Evolutionary conservation across 352 stramenopile species (phyloP).

Genomic region (Discostella stelligera): DNA sequence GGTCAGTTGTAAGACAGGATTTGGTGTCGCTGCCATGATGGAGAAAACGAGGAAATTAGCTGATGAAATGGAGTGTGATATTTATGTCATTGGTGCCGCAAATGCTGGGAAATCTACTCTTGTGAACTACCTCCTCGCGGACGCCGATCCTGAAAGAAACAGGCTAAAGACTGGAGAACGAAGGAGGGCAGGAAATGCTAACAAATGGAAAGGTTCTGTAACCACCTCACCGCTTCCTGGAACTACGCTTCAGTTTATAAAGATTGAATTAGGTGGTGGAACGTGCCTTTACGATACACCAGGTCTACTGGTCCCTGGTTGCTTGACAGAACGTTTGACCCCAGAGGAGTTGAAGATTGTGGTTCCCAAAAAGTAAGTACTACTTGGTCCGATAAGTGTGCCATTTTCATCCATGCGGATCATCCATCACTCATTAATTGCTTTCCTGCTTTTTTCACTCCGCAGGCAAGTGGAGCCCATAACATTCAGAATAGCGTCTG

Average conservation of each 20-base stretch:
- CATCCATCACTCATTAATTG: background rate
- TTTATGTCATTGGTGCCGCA: conserved; percentile 80
- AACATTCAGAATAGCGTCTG: conserved; percentile 72
- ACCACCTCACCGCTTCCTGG: conserved; percentile 76
- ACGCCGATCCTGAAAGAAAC: conserved; percentile 47
- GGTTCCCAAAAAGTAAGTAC: conserved; percentile 79
- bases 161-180: conserved; percentile 36
- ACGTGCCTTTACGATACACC: conserved; percentile 77
- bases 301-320: conserved; percentile 74
- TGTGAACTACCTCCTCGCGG: conserved; percentile 75
- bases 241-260: conserved; percentile 82
- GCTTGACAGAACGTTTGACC: conserved; percentile 75
- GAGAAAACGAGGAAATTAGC: conserved; percentile 69
- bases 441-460: conserved; percentile 4
- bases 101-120: conserved; percentile 82
- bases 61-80: conserved; percentile 73
- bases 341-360: conserved; percentile 81
- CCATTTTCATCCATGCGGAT: background rate
- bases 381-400: background rate
- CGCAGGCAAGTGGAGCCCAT: conserved; percentile 75
- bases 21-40: conserved; percentile 70
- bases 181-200: conserved; percentile 61
- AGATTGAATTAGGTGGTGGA: conserved; percentile 74
- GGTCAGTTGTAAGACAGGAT: conserved; percentile 79
- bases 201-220: conserved; percentile 69